Base-by-base conservation (phyloP, 2,329 filamentous ascomycete genomes). In the Colletotrichum eleusines region DNA sequence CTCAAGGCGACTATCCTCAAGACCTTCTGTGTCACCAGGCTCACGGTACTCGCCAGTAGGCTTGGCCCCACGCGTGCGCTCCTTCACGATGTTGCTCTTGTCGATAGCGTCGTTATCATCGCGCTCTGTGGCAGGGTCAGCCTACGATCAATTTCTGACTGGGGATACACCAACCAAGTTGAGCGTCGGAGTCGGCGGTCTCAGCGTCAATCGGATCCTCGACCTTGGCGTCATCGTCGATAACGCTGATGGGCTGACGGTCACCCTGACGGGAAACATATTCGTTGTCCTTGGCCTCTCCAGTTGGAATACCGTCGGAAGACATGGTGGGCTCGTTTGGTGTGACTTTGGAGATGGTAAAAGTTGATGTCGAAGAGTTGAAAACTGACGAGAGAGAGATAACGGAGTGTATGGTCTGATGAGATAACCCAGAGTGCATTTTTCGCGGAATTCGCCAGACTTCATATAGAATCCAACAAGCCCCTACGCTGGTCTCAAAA, bases 71-170 rank as follows among this genome's bases (percentile, higher is more conserved):
- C 80, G 79, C 1, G 80, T 82, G 4, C 79, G 77, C 26, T 78
- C 76, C 4, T 75, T 73, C 6, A 83, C 69, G n/a, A 82, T 81
- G 58, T 82, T 82, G 28, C 73, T 74, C 44, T 76, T 63, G 44
- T 82, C 78, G 46, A 83, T 82, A 2, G 80, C 81, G 1, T 82
- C 80, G 28, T 70, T 76, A 2, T 83, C 80, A 38, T 82, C 80
- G 4, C 75, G 76, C 6, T 70, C 81, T 82, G 38, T 0, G 6
- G 1, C 1, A 1, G 2, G 7, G 11, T 44, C 1, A 44, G 38
- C 7, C 18, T 5, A 1, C 14, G 3, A 46, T 18, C 16, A 2
- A 3, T 0, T n/a, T 1, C 18, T 16, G 2, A 0, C 4, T 7
- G 1, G 1, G 3, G 11, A 18, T 8, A 16, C 0, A 73, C 76